Conservation (phyloP, 1,284 basidiomycete genomes). For the Cutaneotrichosporon mucoides region DNA sequence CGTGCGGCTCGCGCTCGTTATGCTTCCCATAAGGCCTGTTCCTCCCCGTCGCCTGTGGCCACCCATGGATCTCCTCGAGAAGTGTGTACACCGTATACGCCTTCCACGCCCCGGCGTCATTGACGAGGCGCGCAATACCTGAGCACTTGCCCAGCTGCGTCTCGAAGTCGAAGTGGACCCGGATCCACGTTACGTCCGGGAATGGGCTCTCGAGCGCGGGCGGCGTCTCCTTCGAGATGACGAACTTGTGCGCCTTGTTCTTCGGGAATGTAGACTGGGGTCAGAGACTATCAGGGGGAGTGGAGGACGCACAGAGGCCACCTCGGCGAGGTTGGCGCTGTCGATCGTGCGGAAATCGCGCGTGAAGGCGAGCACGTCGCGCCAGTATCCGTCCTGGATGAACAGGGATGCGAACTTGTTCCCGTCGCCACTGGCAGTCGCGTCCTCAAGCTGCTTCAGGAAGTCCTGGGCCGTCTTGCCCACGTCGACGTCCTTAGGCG, state of each 20-base stretch:
- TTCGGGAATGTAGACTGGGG: slow-evolving; percentile 39
- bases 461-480: slow-evolving; percentile 1
- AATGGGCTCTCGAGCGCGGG: slow-evolving; percentile 52
- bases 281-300: too few relatives aligned
- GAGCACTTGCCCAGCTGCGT: slow-evolving; percentile 55
- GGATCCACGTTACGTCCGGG: slow-evolving; percentile 60
- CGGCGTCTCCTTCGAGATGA: slow-evolving; percentile 47
- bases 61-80: slow-evolving; percentile 57
- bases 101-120: slow-evolving; percentile 56
- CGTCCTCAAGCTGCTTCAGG: slow-evolving; percentile 1
- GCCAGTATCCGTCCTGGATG: slow-evolving; percentile 12
- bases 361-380: slow-evolving; percentile 29
- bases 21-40: slow-evolving; percentile 41
- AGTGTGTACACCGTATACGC: slow-evolving; percentile 59
- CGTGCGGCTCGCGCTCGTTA: slow-evolving; percentile 34
- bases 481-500: slow-evolving; percentile 1
- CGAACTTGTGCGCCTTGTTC: slow-evolving; percentile 49
- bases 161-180: slow-evolving; percentile 59
- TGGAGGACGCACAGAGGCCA: too few relatives aligned
- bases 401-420: slow-evolving; percentile 3
- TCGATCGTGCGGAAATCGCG: slow-evolving; percentile 34
- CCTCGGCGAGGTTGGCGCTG: not conserved
- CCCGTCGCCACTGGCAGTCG: not conserved
- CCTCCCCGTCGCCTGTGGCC: slow-evolving; percentile 52
- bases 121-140: slow-evolving; percentile 58